phyloP scores from a whole-genome alignment of 495 filamentous ascomycete species.

The Trichoderma erinaceum region DNA sequence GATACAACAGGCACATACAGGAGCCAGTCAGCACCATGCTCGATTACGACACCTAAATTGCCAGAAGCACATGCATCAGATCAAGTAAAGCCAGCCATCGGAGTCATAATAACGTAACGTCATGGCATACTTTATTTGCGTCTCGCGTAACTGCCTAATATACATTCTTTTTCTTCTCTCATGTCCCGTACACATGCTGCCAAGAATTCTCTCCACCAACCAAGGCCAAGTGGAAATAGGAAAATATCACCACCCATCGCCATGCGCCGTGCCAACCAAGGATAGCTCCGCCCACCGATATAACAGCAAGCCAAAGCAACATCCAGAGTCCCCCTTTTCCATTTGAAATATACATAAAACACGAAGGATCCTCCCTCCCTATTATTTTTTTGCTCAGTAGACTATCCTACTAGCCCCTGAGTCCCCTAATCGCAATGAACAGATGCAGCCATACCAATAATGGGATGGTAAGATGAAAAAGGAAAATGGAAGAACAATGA shows the following conservation, averaged over 20 bases:
- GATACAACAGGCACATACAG: too few species aligned
- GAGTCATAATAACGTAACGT: neutral
- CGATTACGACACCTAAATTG: too few species aligned
- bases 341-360: constrained; percentile 13
- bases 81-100: neutral
- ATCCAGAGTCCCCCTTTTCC: constrained; percentile 14
- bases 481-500: neutral
- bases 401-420: neutral
- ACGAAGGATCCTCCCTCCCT: constrained; percentile 6
- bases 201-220: constrained; percentile 5
- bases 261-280: constrained; percentile 13
- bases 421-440: constrained; percentile 7
- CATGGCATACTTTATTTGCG: constrained; percentile 5
- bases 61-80: too few species aligned
- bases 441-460: constrained; percentile 9
- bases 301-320: constrained; percentile 1
- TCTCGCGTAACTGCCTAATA: constrained; percentile 10
- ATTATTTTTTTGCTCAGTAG: neutral
- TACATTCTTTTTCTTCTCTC: neutral
- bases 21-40: too few species aligned
- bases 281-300: neutral
- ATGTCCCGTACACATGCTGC: neutral
- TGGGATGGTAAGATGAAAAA: neutral
- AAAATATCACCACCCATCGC: constrained; percentile 12
- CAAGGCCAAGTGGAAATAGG: constrained; percentile 8